Percentiles rank a stretch among this genome's conserved stretches.
phyloP scores from a whole-genome alignment of 352 stramenopile species.

The Pythium brachiatum region DNA sequence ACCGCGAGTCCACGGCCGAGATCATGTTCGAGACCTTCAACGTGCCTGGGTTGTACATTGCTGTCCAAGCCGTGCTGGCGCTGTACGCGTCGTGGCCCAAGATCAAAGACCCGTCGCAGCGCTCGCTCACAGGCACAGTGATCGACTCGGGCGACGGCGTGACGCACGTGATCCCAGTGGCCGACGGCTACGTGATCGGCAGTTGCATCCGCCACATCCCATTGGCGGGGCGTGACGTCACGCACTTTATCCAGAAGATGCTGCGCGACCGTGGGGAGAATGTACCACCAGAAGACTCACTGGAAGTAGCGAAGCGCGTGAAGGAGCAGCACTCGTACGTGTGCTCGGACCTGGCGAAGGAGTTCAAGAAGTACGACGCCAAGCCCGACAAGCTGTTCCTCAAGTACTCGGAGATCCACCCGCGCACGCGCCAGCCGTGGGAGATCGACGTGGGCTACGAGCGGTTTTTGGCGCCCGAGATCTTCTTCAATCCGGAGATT shows the following conservation, averaged over 20 bases:
- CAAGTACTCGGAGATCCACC: conserved; percentile 80
- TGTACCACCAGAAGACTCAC: conserved; percentile 89
- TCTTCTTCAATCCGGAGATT: conserved; percentile 98
- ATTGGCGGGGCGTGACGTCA: conserved; percentile 93
- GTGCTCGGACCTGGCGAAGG: conserved; percentile 93
- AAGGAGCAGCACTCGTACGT: conserved; percentile 97
- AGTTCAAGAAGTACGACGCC: conserved; percentile 95
- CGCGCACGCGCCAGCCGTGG: conserved; percentile 82
- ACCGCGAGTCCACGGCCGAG: conserved; percentile 93
- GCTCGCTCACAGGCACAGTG: conserved; percentile 92
- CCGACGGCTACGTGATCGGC: conserved; percentile 95
- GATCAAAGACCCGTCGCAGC: conserved; percentile 82
- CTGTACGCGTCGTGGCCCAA: conserved; percentile 93
- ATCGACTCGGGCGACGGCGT: conserved; percentile 94
- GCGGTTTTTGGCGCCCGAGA: conserved; percentile 93
- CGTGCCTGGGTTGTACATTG: conserved; percentile 93
- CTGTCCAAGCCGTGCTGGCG: conserved; percentile 93
- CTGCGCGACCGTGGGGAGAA: conserved; percentile 90
- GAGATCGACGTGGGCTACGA: conserved; percentile 92
- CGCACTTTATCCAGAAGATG: conserved; percentile 93
- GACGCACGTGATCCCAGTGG: conserved; percentile 93
- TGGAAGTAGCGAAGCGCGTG: conserved; percentile 89
- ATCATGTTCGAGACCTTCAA: conserved; percentile 98
- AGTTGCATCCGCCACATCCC: conserved; percentile 95
- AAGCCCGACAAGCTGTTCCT: conserved; percentile 93